Percentiles rank a stretch among this genome's conserved stretches.
These are phyloP conservation scores for Geoglossum glabrum DNA, from an alignment of 495 filamentous ascomycete species.

Conservation along the genomic window DNA sequence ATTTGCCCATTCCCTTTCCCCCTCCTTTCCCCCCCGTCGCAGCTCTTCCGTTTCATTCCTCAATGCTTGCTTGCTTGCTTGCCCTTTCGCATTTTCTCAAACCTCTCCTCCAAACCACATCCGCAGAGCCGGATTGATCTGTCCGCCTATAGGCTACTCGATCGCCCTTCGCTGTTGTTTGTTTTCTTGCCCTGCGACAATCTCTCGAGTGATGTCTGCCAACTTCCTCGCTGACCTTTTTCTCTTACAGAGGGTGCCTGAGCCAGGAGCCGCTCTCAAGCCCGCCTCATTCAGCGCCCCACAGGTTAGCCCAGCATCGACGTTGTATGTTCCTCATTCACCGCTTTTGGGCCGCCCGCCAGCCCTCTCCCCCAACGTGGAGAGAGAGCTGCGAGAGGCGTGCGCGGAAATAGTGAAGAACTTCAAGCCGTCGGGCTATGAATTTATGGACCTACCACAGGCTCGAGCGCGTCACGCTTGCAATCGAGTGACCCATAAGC, in stretches of 20 bases:
- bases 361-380: constrained; percentile 12
- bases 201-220: neutral
- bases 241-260: neutral
- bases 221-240: neutral
- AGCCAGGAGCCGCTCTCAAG: neutral
- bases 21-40: neutral
- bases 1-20: too few species aligned
- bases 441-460: constrained; percentile 13
- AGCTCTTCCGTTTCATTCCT: neutral
- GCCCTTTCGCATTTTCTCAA: too few species aligned
- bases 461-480: neutral
- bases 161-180: neutral
- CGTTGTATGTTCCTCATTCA: constrained; percentile 9
- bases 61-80: neutral
- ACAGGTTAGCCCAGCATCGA: neutral
- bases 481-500: constrained; percentile 7
- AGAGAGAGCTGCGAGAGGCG: constrained; percentile 17
- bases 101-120: neutral
- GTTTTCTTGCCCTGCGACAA: neutral
- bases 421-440: constrained; percentile 18
- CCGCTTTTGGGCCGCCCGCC: constrained; percentile 16
- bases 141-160: neutral
- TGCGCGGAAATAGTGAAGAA: constrained; percentile 18
- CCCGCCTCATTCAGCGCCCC: neutral
- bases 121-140: neutral